Conservation (phyloP, 768 basidiomycete genomes). For the Pulveroboletus ravenelii region DNA sequence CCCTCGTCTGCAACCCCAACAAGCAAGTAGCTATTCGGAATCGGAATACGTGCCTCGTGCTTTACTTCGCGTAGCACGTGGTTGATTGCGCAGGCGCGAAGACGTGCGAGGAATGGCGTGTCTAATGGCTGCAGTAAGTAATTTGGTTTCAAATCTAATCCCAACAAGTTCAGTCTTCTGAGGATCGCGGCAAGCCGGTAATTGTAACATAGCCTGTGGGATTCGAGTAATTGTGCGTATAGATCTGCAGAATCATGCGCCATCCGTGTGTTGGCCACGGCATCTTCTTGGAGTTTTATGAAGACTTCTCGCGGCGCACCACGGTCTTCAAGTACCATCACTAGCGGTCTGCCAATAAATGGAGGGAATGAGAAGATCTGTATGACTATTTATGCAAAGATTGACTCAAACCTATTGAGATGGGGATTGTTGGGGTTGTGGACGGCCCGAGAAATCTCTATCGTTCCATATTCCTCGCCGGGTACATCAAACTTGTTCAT, state of each 20-base stretch:
- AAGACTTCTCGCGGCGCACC: slow-evolving; percentile 59
- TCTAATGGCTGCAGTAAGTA: slow-evolving; percentile 37
- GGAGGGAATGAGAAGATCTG: neutral
- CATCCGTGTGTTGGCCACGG: slow-evolving; percentile 52
- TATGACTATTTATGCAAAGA: neutral
- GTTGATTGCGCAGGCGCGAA: slow-evolving; percentile 59
- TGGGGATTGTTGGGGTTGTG: slow-evolving; percentile 56
- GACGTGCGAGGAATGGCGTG: slow-evolving; percentile 51
- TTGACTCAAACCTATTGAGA: slow-evolving; percentile 64
- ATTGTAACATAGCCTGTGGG: slow-evolving; percentile 40
- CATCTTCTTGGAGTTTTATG: slow-evolving; percentile 53
- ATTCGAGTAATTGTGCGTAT: slow-evolving; percentile 46
- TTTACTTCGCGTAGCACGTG: slow-evolving; percentile 72
- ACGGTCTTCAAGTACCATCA: slow-evolving; percentile 77
- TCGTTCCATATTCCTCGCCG: slow-evolving; percentile 45
- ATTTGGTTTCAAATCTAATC: slow-evolving; percentile 43
- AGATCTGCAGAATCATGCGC: slow-evolving; percentile 53
- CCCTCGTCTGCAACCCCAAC: slow-evolving; percentile 86
- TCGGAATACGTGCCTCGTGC: slow-evolving; percentile 65
- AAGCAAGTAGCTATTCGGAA: slow-evolving; percentile 63
- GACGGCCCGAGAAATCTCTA: slow-evolving; percentile 72
- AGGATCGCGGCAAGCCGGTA: slow-evolving; percentile 53
- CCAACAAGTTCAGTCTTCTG: slow-evolving; percentile 42
- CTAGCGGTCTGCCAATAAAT: slow-evolving; percentile 48
- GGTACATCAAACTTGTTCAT: slow-evolving; percentile 73